Evolutionary conservation across 768 basidiomycete species (phyloP).

Genomic region (Mycena crocata): DNA sequence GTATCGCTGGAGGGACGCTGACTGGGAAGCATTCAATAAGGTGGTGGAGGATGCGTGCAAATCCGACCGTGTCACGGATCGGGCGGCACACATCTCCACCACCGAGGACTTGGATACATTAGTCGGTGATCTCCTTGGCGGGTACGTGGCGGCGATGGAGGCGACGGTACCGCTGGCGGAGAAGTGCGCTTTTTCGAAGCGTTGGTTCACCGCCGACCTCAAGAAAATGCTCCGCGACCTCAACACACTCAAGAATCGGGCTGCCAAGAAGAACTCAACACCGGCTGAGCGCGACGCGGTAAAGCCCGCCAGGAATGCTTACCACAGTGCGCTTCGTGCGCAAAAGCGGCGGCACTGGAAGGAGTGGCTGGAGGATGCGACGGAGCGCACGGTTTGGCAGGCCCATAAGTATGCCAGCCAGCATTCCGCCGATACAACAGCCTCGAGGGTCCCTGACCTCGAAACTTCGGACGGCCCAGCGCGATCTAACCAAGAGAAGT

Average conservation of each 20-base stretch:
- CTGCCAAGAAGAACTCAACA: neutral
- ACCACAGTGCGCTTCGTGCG: neutral
- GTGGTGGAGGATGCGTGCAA: neutral
- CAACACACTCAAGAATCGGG: neutral
- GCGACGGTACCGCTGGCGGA: conserved; percentile 28
- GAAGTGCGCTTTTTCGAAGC: conserved; percentile 36
- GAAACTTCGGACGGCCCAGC: neutral
- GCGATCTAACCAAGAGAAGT: conserved; percentile 36
- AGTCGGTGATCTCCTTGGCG: neutral
- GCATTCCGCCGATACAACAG: conserved; percentile 27
- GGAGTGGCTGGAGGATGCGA: conserved; percentile 7
- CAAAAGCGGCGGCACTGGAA: conserved; percentile 7
- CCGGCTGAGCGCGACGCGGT: conserved; percentile 2
- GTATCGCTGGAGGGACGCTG: neutral
- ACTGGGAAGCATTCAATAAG: neutral
- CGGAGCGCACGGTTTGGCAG: conserved; percentile 1
- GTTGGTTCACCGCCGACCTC: conserved; percentile 42
- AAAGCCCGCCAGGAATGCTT: neutral
- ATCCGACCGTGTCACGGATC: neutral
- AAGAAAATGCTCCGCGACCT: neutral
- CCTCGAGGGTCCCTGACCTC: conserved; percentile 33
- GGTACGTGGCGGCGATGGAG: neutral
- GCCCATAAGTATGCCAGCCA: conserved; percentile 4
- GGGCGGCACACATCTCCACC: neutral
- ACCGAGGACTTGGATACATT: neutral